These are phyloP conservation scores for Colletotrichum sojae DNA, from an alignment of 2,329 filamentous ascomycete genomes.

Conservation along the genomic window DNA sequence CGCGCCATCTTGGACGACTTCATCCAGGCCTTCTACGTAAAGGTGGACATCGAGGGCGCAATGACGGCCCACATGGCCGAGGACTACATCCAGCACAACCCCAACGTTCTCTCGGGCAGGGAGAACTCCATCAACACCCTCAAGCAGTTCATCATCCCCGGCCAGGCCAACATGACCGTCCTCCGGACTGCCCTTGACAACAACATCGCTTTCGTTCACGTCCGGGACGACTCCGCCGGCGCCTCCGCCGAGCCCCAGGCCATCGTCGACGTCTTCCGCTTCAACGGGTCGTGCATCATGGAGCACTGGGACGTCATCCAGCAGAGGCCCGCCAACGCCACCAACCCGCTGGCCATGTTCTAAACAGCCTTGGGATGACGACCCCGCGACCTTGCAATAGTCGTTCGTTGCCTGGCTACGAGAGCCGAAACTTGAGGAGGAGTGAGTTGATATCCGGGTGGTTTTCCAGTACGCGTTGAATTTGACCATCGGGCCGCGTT, in stretches of 20 bases:
- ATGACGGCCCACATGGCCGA: conserved; percentile 10
- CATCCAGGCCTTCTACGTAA: conserved; percentile 2
- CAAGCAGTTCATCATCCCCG: conserved; percentile 1
- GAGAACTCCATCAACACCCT: conserved; percentile 8
- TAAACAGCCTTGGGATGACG: background rate
- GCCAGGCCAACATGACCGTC: conserved; percentile 18
- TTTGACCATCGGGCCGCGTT: no score
- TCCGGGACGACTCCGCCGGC: background rate
- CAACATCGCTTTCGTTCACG: conserved; percentile 9
- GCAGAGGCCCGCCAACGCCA: conserved; percentile 3
- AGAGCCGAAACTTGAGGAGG: no score
- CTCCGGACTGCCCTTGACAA: conserved; percentile 8
- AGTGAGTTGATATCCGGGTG: no score
- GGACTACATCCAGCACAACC: conserved; percentile 36
- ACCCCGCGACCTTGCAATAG: no score
- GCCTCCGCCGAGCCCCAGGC: background rate
- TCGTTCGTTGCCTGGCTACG: no score
- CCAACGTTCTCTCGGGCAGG: conserved; percentile 16
- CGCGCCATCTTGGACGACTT: conserved; percentile 22
- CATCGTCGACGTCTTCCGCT: conserved; percentile 30
- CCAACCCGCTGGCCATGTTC: conserved; percentile 25
- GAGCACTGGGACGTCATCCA: conserved; percentile 37
- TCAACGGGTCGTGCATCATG: conserved; percentile 30
- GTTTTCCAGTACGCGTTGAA: no score
- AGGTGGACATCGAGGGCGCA: conserved; percentile 6